A percentile compares a stretch with the other conserved stretches of the same genome.
Conservation (phyloP, 2,329 filamentous ascomycete genomes). For the Raffaelea ambrosiae region DNA sequence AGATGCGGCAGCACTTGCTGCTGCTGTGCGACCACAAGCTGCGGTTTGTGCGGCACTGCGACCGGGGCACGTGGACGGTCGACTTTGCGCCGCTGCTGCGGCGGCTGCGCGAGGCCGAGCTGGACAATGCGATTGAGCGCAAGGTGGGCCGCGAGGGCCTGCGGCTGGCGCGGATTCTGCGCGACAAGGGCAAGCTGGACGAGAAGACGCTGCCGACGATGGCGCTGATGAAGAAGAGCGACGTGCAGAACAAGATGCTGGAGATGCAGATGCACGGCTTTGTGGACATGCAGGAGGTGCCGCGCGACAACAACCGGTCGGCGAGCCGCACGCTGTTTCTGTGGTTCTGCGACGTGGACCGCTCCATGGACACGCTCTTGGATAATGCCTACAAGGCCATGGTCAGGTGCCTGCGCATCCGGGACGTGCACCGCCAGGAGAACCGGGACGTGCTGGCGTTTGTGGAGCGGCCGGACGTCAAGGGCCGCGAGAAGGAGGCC, state of each 20-base stretch:
- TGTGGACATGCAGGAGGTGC: constrained; percentile 88
- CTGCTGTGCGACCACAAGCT: constrained; percentile 62
- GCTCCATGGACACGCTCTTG: constrained; percentile 60
- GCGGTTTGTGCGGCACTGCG: constrained; percentile 60
- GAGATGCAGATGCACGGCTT: constrained; percentile 80
- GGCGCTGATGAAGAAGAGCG: constrained; percentile 75
- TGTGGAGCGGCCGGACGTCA: constrained; percentile 77
- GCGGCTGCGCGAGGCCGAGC: constrained; percentile 63
- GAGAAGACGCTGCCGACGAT: constrained; percentile 79
- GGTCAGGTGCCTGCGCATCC: constrained; percentile 72
- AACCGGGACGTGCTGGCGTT: constrained; percentile 69
- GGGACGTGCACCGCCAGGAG: constrained; percentile 65
- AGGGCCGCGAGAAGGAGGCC: constrained; percentile 73
- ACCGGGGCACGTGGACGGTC: constrained; percentile 71
- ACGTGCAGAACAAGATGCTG: constrained; percentile 76
- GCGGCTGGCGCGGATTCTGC: constrained; percentile 76
- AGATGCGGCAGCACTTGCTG: constrained; percentile 65
- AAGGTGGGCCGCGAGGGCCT: constrained; percentile 69
- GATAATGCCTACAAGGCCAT: constrained; percentile 86
- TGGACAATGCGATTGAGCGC: constrained; percentile 74
- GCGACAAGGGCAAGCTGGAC: constrained; percentile 85
- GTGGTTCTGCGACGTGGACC: constrained; percentile 79
- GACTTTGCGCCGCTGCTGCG: constrained; percentile 69
- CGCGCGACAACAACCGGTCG: constrained; percentile 73
- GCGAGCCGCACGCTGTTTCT: constrained; percentile 82